Conservation (phyloP, 129 eudicot genomes). For the Sambucus nigra region DNA sequence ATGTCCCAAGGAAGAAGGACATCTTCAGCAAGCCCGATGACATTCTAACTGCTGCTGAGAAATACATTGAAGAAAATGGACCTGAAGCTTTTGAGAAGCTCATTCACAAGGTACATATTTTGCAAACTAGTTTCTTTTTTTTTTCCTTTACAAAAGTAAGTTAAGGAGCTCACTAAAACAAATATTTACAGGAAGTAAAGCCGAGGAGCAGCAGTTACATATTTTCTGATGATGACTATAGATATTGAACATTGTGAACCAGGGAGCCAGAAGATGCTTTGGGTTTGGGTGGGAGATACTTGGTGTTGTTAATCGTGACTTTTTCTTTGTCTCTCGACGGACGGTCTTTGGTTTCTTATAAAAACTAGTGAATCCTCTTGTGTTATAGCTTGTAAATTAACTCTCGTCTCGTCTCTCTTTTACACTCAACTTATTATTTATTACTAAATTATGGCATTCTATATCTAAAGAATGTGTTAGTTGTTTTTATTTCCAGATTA, state of each 20-base stretch:
- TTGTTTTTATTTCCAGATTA: no score
- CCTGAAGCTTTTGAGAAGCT: slow-evolving; percentile 52
- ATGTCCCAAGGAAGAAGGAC: slow-evolving; percentile 69
- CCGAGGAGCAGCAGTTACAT: slow-evolving; percentile 22
- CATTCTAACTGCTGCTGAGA: slow-evolving; percentile 57
- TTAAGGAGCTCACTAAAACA: not conserved
- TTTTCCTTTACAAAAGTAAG: not conserved
- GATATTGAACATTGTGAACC: slow-evolving; percentile 10
- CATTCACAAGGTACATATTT: slow-evolving; percentile 45
- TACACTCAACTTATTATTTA: no score
- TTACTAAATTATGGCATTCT: no score
- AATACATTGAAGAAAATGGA: slow-evolving; percentile 54
- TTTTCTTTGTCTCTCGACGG: not conserved
- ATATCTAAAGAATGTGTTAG: no score
- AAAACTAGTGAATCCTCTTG: not conserved
- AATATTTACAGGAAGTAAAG: slow-evolving; percentile 13
- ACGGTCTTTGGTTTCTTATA: not conserved
- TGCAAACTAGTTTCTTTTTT: not conserved
- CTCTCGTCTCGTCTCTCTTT: no score
- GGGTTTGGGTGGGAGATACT: slow-evolving; percentile 1
- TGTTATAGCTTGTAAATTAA: not conserved
- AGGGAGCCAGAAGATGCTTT: not conserved
- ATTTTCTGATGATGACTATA: slow-evolving; percentile 41
- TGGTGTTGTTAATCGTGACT: slow-evolving; percentile 5
- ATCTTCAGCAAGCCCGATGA: slow-evolving; percentile 59